Conservation (phyloP, 1,284 basidiomycete genomes). For the Marasmius sp. region DNA sequence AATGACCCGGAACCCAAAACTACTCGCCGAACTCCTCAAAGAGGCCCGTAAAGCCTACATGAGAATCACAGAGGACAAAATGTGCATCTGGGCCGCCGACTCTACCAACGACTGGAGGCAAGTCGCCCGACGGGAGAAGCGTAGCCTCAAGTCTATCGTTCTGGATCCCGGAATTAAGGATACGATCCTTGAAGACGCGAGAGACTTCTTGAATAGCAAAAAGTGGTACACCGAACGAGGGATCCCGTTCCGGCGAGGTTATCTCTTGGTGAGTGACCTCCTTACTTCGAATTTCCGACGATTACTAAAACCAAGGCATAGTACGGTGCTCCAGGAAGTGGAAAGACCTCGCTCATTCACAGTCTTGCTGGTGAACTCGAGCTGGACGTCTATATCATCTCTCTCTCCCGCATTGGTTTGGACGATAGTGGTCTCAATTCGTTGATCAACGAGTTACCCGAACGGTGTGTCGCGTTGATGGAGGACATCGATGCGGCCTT, state of each 20-base stretch:
- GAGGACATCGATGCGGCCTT: conserved; percentile 82
- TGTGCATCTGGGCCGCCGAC: conserved; percentile 54
- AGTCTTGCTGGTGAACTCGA: conserved; percentile 75
- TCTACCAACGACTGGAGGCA: conserved; percentile 50
- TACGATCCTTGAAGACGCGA: conserved; percentile 61
- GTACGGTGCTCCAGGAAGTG: conserved; percentile 74
- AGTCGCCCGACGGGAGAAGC: conserved; percentile 59
- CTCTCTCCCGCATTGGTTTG: conserved; percentile 67
- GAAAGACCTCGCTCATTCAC: conserved; percentile 76
- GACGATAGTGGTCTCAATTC: conserved; percentile 65
- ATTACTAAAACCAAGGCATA: conserved; percentile 16
- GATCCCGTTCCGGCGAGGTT: conserved; percentile 73
- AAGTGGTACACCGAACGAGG: conserved; percentile 69
- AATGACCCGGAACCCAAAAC: conserved; percentile 43
- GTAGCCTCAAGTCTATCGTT: conserved; percentile 63
- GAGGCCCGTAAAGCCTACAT: conserved; percentile 58
- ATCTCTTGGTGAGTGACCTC: conserved; percentile 53
- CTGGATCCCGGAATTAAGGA: conserved; percentile 67
- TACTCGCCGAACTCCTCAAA: conserved; percentile 51
- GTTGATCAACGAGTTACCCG: conserved; percentile 65
- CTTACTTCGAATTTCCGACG: not conserved
- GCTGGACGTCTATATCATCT: conserved; percentile 73
- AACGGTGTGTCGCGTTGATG: conserved; percentile 73
- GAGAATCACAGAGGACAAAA: conserved; percentile 48
- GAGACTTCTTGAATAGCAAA: conserved; percentile 64